These are phyloP conservation scores for Penicillium pulvis DNA, from an alignment of 495 filamentous ascomycete genomes.

Conservation along the genomic window DNA sequence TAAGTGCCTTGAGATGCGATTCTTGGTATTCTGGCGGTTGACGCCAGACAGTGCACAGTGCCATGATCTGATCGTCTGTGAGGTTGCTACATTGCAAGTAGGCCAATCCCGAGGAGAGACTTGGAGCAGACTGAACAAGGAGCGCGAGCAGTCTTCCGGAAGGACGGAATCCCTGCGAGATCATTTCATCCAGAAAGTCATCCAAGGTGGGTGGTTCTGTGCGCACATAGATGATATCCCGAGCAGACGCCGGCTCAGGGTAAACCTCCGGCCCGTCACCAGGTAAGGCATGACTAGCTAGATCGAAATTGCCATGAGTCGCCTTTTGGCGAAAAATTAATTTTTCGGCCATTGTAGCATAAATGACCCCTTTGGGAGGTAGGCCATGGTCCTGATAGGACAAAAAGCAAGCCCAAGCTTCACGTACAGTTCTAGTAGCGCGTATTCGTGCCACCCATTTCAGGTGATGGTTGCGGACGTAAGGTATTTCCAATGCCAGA, in stretches of 20 bases:
- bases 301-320: slow-evolving; percentile 22
- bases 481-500: slow-evolving; percentile 13
- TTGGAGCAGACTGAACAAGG: slow-evolving; percentile 47
- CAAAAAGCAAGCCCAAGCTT: slow-evolving; percentile 73
- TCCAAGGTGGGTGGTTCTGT: slow-evolving; percentile 56
- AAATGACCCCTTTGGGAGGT: slow-evolving; percentile 42
- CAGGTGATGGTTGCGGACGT: slow-evolving; percentile 15
- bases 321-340: slow-evolving; percentile 46
- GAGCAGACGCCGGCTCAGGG: slow-evolving; percentile 56
- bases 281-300: slow-evolving; percentile 42
- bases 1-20: slow-evolving; percentile 24
- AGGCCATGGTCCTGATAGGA: slow-evolving; percentile 48
- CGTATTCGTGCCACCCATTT: slow-evolving; percentile 65
- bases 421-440: slow-evolving; percentile 66
- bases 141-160: slow-evolving; percentile 45
- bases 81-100: slow-evolving; percentile 44
- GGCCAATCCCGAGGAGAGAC: slow-evolving; percentile 39
- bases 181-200: slow-evolving; percentile 57
- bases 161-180: slow-evolving; percentile 46
- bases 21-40: slow-evolving; percentile 18
- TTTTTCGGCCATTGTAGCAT: slow-evolving; percentile 64
- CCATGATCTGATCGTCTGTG: slow-evolving; percentile 34
- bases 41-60: slow-evolving; percentile 33
- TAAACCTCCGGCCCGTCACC: slow-evolving; percentile 64
- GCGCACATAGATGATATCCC: slow-evolving; percentile 59